Evolutionary conservation across 345 rosid species (phyloP).

Genomic region (Moricandia arvensis): DNA sequence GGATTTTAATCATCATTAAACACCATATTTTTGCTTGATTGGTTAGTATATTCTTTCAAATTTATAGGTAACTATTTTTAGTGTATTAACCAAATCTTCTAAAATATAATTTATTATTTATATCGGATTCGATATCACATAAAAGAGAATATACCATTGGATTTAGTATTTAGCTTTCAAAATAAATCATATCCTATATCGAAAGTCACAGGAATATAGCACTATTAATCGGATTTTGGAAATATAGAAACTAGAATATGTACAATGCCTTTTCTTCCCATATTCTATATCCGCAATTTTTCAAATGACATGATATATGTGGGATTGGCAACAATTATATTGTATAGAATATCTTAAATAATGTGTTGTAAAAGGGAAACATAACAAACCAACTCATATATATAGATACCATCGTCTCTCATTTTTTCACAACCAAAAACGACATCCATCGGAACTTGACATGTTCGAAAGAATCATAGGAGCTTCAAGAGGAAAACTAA

Average conservation of each 20-base stretch:
- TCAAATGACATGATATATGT: background rate
- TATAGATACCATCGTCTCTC: background rate
- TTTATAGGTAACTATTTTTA: background rate
- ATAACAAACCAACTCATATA: background rate
- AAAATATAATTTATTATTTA: too few species aligned
- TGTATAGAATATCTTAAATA: background rate
- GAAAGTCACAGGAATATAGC: background rate
- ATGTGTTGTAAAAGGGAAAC: background rate
- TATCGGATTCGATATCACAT: too few species aligned
- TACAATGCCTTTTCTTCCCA: background rate
- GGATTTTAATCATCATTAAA: too few species aligned
- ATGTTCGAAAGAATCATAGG: slow-evolving; percentile 65
- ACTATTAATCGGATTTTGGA: background rate
- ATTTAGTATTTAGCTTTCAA: background rate
- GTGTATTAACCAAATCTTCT: background rate
- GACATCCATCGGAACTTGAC: slow-evolving; percentile 75
- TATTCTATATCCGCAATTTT: background rate
- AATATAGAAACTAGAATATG: background rate
- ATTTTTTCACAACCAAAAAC: slow-evolving; percentile 39
- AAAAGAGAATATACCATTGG: too few species aligned
- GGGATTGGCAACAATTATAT: background rate
- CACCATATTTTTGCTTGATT: background rate
- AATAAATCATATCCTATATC: background rate
- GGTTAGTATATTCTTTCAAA: background rate
- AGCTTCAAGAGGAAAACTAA: slow-evolving; percentile 74